Evolutionary conservation across 805 yeast species (phyloP).

Genomic region (Candida alai): DNA sequence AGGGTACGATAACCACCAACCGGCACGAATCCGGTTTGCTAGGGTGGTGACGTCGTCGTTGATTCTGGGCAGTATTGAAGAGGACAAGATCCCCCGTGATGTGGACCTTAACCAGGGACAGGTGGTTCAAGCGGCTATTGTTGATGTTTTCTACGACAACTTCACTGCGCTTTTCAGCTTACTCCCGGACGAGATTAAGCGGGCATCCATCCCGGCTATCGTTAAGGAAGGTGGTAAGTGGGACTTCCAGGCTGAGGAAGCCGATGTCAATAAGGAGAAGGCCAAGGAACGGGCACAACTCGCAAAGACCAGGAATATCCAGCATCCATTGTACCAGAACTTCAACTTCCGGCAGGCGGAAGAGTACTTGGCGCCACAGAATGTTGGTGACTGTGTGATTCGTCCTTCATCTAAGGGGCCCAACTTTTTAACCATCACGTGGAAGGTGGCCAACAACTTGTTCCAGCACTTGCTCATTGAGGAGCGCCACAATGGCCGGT

Average conservation of each 20-base stretch:
- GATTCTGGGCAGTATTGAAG: slow-evolving; percentile 43
- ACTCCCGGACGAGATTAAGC: slow-evolving; percentile 59
- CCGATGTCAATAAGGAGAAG: slow-evolving; percentile 55
- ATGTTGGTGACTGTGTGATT: slow-evolving; percentile 88
- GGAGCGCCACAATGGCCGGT: slow-evolving; percentile 68
- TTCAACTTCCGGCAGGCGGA: slow-evolving; percentile 88
- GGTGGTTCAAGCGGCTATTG: slow-evolving; percentile 80
- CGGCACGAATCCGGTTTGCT: slow-evolving; percentile 38
- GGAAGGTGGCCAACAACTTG: slow-evolving; percentile 90
- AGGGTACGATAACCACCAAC: slow-evolving; percentile 35
- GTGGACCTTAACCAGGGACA: slow-evolving; percentile 56
- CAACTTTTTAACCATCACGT: slow-evolving; percentile 86
- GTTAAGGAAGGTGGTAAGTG: slow-evolving; percentile 63
- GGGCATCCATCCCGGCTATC: slow-evolving; percentile 45
- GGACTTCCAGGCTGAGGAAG: slow-evolving; percentile 73
- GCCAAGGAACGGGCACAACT: slow-evolving; percentile 63
- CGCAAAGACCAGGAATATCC: slow-evolving; percentile 71
- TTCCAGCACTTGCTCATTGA: slow-evolving; percentile 88
- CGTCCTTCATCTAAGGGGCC: slow-evolving; percentile 92
- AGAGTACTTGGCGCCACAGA: slow-evolving; percentile 81
- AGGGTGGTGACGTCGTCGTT: slow-evolving; percentile 41
- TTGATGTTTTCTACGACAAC: slow-evolving; percentile 65
- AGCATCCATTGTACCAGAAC: slow-evolving; percentile 86
- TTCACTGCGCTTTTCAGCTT: slow-evolving; percentile 74
- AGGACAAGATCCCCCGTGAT: slow-evolving; percentile 42